These are phyloP conservation scores for Lycium barbarum DNA, from an alignment of 257 asterid species.

Conservation along the genomic window DNA sequence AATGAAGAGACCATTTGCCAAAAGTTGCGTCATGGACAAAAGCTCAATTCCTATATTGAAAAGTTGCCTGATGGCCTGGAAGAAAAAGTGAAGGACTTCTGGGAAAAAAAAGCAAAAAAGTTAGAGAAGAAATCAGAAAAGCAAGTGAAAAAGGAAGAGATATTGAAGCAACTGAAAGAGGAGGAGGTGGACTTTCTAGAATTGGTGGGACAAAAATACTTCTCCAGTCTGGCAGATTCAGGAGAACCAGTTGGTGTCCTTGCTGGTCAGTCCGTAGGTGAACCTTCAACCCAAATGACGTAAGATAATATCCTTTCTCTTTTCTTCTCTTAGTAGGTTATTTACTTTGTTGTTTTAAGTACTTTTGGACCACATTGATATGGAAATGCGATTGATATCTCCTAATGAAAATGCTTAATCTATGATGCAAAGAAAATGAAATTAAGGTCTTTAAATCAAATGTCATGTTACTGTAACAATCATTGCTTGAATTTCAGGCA, in stretches of 20 bases:
- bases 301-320: slow-evolving; percentile 48
- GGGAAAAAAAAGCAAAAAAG: slow-evolving; percentile 26
- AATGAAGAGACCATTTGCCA: slow-evolving; percentile 72
- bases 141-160: slow-evolving; percentile 42
- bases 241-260: slow-evolving; percentile 99
- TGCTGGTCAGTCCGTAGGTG: slow-evolving; percentile 98
- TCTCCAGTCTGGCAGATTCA: slow-evolving; percentile 82
- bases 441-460: slow-evolving; percentile 17
- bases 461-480: neutral
- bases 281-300: slow-evolving; percentile 99
- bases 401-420: slow-evolving; percentile 5
- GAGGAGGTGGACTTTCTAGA: slow-evolving; percentile 56
- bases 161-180: slow-evolving; percentile 34
- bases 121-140: slow-evolving; percentile 17
- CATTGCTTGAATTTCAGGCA: slow-evolving; percentile 16
- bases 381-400: neutral
- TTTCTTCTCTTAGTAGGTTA: slow-evolving; percentile 28
- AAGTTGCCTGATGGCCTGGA: slow-evolving; percentile 84
- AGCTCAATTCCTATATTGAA: slow-evolving; percentile 63
- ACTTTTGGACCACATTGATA: neutral
- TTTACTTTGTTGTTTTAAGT: slow-evolving; percentile 17
- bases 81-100: slow-evolving; percentile 49
- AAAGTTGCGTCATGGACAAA: slow-evolving; percentile 54
- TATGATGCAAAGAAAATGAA: slow-evolving; percentile 11
- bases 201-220: slow-evolving; percentile 79